These are phyloP conservation scores for Sporisorium iseilematis-ciliati DNA, from an alignment of 1,284 basidiomycete genomes.

Conservation along the genomic window DNA sequence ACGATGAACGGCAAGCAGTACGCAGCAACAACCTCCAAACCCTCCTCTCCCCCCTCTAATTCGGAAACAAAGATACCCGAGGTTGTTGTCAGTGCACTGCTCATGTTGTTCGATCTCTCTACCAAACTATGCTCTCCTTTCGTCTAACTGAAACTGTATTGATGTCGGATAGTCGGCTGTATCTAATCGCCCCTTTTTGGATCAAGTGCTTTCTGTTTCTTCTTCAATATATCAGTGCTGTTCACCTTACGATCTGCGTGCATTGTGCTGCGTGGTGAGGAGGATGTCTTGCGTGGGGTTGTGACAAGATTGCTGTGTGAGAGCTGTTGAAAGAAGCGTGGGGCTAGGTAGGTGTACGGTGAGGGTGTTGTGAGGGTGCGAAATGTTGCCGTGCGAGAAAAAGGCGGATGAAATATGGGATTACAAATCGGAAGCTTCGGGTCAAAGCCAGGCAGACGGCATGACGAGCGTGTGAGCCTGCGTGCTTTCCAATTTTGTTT, in stretches of 20 bases:
- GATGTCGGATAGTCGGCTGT: neutral
- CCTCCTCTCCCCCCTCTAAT: conserved; percentile 9
- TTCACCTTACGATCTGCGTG: neutral
- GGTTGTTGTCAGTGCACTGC: neutral
- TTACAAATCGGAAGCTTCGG: conserved; percentile 40
- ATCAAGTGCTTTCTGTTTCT: conserved; percentile 3
- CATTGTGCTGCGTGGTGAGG: neutral
- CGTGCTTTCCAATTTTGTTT: too few species aligned
- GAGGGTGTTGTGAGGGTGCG: too few species aligned
- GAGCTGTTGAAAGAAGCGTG: too few species aligned
- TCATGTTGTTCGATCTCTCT: conserved; percentile 1
- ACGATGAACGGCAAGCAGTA: neutral
- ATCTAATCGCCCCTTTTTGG: neutral
- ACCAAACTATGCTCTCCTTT: neutral
- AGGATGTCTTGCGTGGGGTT: too few species aligned
- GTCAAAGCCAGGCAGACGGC: conserved; percentile 1
- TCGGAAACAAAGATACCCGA: conserved; percentile 29
- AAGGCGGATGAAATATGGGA: conserved; percentile 13
- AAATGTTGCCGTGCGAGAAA: conserved; percentile 34
- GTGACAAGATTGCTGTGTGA: neutral
- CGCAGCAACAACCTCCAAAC: neutral
- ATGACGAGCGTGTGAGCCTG: neutral
- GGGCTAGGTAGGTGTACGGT: too few species aligned
- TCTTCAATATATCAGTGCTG: neutral
- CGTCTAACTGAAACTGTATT: conserved; percentile 1